Evolutionary conservation across 2,329 filamentous ascomycete genomes (phyloP).

Genomic region (Dactylonectria macrodidyma): DNA sequence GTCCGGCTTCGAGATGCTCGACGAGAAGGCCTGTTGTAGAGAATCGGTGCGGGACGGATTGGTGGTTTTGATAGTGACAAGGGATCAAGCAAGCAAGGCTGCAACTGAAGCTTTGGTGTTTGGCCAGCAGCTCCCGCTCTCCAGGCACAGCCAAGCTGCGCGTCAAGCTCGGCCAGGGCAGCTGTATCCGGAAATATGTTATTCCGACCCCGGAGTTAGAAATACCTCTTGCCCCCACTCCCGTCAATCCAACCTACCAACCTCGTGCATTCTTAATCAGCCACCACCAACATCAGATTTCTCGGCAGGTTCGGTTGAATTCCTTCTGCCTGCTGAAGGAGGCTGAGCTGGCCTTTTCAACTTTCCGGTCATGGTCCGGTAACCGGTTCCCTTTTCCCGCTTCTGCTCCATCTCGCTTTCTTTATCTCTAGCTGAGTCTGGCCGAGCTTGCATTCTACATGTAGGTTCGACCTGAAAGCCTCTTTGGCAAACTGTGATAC

Average conservation of each 20-base stretch:
- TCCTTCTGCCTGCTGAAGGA: conserved; percentile 41
- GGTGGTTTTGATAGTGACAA: conserved; percentile 37
- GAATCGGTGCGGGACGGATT: conserved; percentile 39
- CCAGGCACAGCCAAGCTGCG: conserved; percentile 57
- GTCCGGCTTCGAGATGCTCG: conserved; percentile 25
- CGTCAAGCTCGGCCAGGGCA: conserved; percentile 52
- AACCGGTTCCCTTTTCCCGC: conserved; percentile 40
- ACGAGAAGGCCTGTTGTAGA: conserved; percentile 28
- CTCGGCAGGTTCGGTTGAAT: conserved; percentile 48
- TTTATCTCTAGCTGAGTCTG: conserved; percentile 26
- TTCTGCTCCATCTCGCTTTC: conserved; percentile 39
- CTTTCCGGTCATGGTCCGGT: conserved; percentile 41
- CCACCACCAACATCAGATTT: conserved; percentile 38
- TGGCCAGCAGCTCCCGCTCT: conserved; percentile 49
- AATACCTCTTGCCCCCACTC: conserved; percentile 28
- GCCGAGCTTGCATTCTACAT: conserved; percentile 41
- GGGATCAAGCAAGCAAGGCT: conserved; percentile 48
- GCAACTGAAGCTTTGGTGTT: conserved; percentile 54
- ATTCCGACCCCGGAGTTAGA: conserved; percentile 43
- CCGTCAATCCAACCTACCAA: conserved; percentile 1
- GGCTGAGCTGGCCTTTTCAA: conserved; percentile 53
- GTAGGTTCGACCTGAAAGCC: conserved; percentile 47
- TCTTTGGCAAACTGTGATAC: conserved; percentile 34
- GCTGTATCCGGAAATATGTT: conserved; percentile 48
- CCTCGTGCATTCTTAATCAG: conserved; percentile 25